phyloP scores from a whole-genome alignment of 495 filamentous ascomycete genomes.

The Tuber brumale region DNA sequence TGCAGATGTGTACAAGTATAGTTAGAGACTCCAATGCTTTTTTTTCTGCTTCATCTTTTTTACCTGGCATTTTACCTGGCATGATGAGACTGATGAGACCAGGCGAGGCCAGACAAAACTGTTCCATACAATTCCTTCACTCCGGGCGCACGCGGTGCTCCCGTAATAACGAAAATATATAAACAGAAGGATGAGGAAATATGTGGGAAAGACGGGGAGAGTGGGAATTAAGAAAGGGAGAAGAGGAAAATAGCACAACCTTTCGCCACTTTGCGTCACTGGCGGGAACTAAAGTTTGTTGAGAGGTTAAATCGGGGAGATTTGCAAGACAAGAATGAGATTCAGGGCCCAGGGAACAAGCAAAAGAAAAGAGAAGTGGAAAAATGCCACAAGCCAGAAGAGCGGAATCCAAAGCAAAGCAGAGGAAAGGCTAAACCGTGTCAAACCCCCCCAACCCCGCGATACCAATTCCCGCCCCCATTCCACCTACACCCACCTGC shows the following conservation, averaged over 20 bases:
- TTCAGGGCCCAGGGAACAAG: background rate
- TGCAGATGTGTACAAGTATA: background rate
- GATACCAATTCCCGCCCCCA: slow-evolving; percentile 9
- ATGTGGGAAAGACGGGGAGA: background rate
- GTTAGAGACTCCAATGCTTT: background rate
- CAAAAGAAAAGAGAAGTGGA: background rate
- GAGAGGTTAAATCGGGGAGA: background rate
- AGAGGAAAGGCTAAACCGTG: slow-evolving; percentile 19
- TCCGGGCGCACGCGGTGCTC: background rate
- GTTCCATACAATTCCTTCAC: background rate
- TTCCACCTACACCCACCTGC: slow-evolving; percentile 11
- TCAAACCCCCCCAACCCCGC: slow-evolving; percentile 26
- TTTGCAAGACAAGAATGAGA: background rate
- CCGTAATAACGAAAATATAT: background rate
- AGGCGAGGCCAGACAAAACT: background rate
- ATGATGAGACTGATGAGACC: background rate
- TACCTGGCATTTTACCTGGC: background rate
- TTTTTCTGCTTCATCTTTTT: background rate
- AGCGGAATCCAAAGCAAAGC: background rate
- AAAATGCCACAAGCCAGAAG: background rate
- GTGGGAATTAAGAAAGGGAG: background rate
- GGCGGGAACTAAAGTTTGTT: background rate
- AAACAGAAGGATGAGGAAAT: too few relatives aligned
- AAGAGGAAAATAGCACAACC: background rate
- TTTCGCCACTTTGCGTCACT: background rate